These are phyloP conservation scores for Neoascochyta sp. DNA, from an alignment of 2,329 filamentous ascomycete species.

Conservation along the genomic window DNA sequence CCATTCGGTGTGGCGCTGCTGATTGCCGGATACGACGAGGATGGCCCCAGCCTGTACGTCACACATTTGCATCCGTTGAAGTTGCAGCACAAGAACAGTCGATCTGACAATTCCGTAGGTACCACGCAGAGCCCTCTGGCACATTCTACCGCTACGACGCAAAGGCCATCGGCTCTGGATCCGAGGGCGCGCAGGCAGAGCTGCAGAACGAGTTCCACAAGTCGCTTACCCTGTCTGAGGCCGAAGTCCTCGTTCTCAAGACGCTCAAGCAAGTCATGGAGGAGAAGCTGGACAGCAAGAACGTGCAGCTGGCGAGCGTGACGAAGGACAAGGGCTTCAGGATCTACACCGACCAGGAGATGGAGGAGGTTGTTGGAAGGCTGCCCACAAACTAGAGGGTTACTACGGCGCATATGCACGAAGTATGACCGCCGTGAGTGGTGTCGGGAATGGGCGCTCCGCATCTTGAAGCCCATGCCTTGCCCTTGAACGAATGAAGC, in stretches of 20 bases:
- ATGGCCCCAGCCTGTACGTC: constrained; percentile 79
- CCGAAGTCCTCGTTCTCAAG: constrained; percentile 93
- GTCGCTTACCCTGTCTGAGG: constrained; percentile 87
- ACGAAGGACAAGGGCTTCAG: constrained; percentile 97
- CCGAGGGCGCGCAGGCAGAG: constrained; percentile 95
- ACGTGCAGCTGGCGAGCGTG: constrained; percentile 95
- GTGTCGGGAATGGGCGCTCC: too few relatives aligned
- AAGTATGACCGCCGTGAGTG: constrained; percentile 2
- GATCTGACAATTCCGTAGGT: constrained; percentile 50
- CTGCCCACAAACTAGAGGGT: constrained; percentile 52
- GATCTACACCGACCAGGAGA: constrained; percentile 98
- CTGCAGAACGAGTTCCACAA: constrained; percentile 99
- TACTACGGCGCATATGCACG: not conserved
- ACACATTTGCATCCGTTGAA: not conserved
- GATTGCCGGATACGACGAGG: constrained; percentile 96
- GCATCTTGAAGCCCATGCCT: too few relatives aligned
- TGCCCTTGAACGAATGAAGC: constrained; percentile 24
- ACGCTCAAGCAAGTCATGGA: constrained; percentile 99
- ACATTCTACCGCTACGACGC: constrained; percentile 99
- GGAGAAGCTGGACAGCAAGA: constrained; percentile 98
- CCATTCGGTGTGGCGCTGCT: constrained; percentile 95
- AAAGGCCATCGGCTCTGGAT: constrained; percentile 96
- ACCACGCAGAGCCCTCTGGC: constrained; percentile 95
- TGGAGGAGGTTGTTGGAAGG: constrained; percentile 86
- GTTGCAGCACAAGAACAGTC: too few relatives aligned